phyloP scores from a whole-genome alignment of 345 rosid genomes.

The Kernera saxatilis region DNA sequence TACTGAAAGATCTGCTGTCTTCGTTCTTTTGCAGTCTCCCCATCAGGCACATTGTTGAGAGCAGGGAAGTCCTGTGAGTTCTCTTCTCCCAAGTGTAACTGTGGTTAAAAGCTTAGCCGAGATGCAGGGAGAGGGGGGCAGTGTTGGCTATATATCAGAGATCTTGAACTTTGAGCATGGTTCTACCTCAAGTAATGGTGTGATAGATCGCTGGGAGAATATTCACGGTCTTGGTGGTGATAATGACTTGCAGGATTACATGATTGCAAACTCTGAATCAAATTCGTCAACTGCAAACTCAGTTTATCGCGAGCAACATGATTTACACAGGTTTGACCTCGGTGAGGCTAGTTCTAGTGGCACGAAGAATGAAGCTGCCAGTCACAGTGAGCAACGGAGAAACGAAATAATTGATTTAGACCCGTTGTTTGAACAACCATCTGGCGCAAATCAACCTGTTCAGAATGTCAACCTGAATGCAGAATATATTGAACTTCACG shows the following conservation, averaged over 20 bases:
- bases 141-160: conserved; percentile 69
- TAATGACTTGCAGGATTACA: conserved; percentile 45
- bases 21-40: conserved; percentile 14
- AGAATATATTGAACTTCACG: conserved; percentile 44
- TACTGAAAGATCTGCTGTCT: not conserved
- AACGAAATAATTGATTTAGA: conserved; percentile 39
- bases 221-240: conserved; percentile 55
- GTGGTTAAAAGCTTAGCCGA: conserved; percentile 29
- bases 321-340: conserved; percentile 38
- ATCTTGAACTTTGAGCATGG: conserved; percentile 72
- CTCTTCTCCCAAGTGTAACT: conserved; percentile 9
- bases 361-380: conserved; percentile 35
- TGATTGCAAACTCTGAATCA: conserved; percentile 46
- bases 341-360: conserved; percentile 41
- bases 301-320: conserved; percentile 46
- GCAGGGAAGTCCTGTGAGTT: conserved; percentile 26
- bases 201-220: conserved; percentile 65
- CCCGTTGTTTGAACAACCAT: conserved; percentile 40
- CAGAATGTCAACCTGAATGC: conserved; percentile 60
- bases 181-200: conserved; percentile 59
- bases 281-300: conserved; percentile 40
- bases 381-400: conserved; percentile 38
- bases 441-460: conserved; percentile 34
- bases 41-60: conserved; percentile 17
- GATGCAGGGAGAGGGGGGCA: conserved; percentile 89